Conservation (phyloP, 2,329 filamentous ascomycete species). For the Colletotrichum magnum region DNA sequence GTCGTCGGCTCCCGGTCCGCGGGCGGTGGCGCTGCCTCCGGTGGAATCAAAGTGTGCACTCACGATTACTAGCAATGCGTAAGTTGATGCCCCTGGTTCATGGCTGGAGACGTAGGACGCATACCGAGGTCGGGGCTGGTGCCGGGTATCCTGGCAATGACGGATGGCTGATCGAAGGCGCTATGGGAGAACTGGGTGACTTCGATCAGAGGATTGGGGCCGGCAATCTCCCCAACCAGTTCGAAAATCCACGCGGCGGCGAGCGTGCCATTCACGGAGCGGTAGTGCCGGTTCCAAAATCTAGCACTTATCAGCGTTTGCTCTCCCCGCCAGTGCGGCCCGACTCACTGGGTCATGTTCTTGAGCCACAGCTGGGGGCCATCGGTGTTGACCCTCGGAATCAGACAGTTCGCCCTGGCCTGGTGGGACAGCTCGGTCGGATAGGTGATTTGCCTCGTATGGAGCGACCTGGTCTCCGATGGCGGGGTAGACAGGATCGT, state of each 20-base stretch:
- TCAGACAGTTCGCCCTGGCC: constrained; percentile 51
- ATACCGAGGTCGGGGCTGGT: constrained; percentile 49
- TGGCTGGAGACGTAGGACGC: neutral
- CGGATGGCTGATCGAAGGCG: constrained; percentile 60
- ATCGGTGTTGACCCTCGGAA: constrained; percentile 48
- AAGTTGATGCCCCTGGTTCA: rapidly evolving
- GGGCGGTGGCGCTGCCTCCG: constrained; percentile 54
- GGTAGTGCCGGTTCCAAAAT: constrained; percentile 61
- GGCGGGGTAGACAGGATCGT: constrained; percentile 43
- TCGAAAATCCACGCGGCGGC: constrained; percentile 59
- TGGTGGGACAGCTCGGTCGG: constrained; percentile 50
- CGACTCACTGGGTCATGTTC: constrained; percentile 48
- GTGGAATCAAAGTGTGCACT: constrained; percentile 64
- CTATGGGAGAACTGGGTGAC: constrained; percentile 57
- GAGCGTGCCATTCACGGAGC: constrained; percentile 55
- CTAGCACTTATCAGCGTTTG: constrained; percentile 38
- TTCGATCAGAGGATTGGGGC: constrained; percentile 55
- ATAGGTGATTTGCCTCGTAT: constrained; percentile 49
- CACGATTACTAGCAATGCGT: constrained; percentile 48
- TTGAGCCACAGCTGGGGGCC: constrained; percentile 53
- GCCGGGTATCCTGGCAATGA: constrained; percentile 63
- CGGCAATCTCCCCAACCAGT: constrained; percentile 53
- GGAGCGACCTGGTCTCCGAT: constrained; percentile 24
- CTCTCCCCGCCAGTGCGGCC: neutral
- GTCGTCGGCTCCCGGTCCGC: constrained; percentile 63